phyloP scores from a whole-genome alignment of 2,329 filamentous ascomycete species.

The Monilinia laxa region DNA sequence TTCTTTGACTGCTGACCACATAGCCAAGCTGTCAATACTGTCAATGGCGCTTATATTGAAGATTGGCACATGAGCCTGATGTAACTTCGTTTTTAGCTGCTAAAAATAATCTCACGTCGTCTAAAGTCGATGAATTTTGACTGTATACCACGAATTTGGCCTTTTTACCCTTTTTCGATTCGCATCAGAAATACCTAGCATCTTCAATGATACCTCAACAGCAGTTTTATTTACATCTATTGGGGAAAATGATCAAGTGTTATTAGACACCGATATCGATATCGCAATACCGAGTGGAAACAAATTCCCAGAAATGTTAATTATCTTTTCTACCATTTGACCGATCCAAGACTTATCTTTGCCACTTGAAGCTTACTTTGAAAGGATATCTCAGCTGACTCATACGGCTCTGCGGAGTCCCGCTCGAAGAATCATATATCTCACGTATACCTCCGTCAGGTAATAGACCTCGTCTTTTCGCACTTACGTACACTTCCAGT shows the following conservation, averaged over 20 bases:
- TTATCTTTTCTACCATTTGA: not conserved
- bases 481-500: not conserved
- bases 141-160: not conserved
- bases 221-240: not conserved
- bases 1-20: not conserved
- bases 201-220: not conserved
- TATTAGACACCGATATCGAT: not conserved
- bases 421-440: not conserved
- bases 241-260: not conserved
- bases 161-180: not conserved
- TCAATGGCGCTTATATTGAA: not conserved
- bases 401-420: not conserved
- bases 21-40: not conserved
- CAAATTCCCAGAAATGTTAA: not conserved
- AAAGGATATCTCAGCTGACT: not conserved
- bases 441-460: conserved; percentile 1
- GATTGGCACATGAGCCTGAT: not conserved
- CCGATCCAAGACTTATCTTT: not conserved
- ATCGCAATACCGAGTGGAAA: not conserved
- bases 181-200: too few relatives aligned
- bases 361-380: not conserved
- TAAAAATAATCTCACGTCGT: too few relatives aligned
- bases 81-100: not conserved
- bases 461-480: not conserved
- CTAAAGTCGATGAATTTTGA: too few relatives aligned